These are phyloP conservation scores for Xylariaceae sp. DNA, from an alignment of 2,329 filamentous ascomycete species.

Conservation along the genomic window DNA sequence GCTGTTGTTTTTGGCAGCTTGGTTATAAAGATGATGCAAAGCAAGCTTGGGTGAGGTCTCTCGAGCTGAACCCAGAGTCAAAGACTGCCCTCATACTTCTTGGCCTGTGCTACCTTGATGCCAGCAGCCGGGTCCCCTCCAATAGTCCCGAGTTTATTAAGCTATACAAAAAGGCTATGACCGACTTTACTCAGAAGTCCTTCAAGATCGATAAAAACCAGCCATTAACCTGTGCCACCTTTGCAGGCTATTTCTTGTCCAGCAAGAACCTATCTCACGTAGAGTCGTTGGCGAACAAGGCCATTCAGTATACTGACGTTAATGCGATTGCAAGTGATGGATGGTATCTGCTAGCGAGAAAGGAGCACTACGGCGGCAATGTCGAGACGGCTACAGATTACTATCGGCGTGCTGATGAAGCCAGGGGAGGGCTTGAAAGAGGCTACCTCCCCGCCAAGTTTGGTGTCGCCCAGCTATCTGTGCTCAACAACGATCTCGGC, in stretches of 20 bases:
- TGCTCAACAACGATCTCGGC: constrained; percentile 81
- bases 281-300: constrained; percentile 85
- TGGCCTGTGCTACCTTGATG: constrained; percentile 86
- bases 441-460: constrained; percentile 96
- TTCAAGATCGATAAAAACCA: constrained; percentile 93
- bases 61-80: constrained; percentile 81
- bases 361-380: constrained; percentile 85
- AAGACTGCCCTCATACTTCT: constrained; percentile 91
- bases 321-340: constrained; percentile 97
- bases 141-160: constrained; percentile 84
- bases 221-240: constrained; percentile 87
- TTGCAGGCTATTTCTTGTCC: constrained; percentile 87
- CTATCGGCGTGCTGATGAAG: constrained; percentile 89
- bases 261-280: constrained; percentile 81
- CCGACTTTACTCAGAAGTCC: constrained; percentile 88
- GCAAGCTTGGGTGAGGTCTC: constrained; percentile 83
- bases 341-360: constrained; percentile 92
- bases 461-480: constrained; percentile 86
- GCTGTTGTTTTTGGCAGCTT: constrained; percentile 96
- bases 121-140: constrained; percentile 80
- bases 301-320: constrained; percentile 94
- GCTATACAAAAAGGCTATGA: constrained; percentile 93
- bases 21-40: constrained; percentile 94
- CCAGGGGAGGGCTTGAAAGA: constrained; percentile 86
- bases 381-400: constrained; percentile 78